Base-by-base conservation (phyloP, 768 basidiomycete genomes). In the Hygrophorus russula region DNA sequence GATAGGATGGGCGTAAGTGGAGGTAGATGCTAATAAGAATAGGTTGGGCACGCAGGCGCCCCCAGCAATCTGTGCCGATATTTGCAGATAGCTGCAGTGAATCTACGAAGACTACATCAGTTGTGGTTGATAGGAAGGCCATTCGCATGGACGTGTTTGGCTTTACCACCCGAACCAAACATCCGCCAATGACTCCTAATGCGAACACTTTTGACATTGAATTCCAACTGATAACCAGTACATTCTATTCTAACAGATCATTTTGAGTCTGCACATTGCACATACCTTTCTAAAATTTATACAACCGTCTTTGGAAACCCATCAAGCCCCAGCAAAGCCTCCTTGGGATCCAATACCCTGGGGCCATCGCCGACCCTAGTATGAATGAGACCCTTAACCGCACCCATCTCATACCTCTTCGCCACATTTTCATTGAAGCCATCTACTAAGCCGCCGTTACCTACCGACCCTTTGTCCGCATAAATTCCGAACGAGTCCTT, bases 311-410 rank as follows among this genome's bases (percentile, higher is more conserved):
- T 78, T 0, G 93, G 92, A 36, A 84, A 52, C 3, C 94, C 94
- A 43, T 82, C 68, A 0, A 53, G 53, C 1, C 70, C 74, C 49
- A 98, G 62, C 50, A 99, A 56, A 17, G 77, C 63, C 52, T 88
- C 85, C 39, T 73, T 73, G 24, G 55, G 52, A 27, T 61, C 71
- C 29, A 96, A 60, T 13, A 76, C 74, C 49, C 84, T 71, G 0
- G 94, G 94, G 0, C 94, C 93, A 55, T 91, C 92, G 0, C 94
- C 94, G 6, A 97, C 88, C 36, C 73, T 69, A 7, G 94, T 97
- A 61, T 94, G 91, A 41, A 98, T 97, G 56, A 97, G 70, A 3
- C 78, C 70, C 62, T 89, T 89, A 32, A 98, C 90, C 2, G 85
- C 78, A 1, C 86, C 92, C 6, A 73, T 66, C 13, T 71, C 74